These are phyloP conservation scores for Neltuma alba DNA, from an alignment of 306 rosid species.

Conservation along the genomic window DNA sequence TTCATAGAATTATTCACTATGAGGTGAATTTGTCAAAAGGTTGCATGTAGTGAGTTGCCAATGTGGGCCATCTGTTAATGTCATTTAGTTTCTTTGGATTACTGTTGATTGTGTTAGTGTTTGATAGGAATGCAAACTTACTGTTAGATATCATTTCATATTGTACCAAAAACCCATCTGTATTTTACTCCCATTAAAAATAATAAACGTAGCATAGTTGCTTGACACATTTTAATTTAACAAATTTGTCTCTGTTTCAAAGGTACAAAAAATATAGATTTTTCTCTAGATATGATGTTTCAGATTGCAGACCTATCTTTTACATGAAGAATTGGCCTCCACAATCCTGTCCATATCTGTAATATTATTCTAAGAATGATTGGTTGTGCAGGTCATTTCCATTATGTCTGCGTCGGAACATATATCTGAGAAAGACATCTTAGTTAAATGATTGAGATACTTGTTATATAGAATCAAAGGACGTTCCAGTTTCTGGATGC, in stretches of 20 bases:
- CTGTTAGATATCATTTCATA: neutral
- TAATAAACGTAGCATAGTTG: neutral
- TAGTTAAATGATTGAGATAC: neutral
- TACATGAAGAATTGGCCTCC: neutral
- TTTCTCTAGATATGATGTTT: neutral
- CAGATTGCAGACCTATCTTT: neutral
- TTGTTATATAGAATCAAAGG: neutral
- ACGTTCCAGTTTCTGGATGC: neutral
- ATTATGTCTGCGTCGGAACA: neutral
- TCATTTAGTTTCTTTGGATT: neutral
- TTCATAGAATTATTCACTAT: neutral
- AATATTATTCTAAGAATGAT: neutral
- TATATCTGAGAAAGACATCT: neutral
- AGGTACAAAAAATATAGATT: neutral
- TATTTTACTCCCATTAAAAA: neutral
- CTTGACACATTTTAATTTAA: neutral
- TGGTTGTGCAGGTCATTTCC: constrained; percentile 1
- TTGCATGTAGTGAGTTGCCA: neutral
- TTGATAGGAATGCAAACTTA: neutral
- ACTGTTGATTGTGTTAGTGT: constrained; percentile 1
- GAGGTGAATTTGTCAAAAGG: neutral
- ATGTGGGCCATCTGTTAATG: neutral
- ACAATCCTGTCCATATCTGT: neutral
- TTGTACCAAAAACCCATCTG: neutral
- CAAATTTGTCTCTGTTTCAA: neutral